These are phyloP conservation scores for Annulohypoxylon nitens DNA, from an alignment of 495 filamentous ascomycete genomes.

Conservation along the genomic window DNA sequence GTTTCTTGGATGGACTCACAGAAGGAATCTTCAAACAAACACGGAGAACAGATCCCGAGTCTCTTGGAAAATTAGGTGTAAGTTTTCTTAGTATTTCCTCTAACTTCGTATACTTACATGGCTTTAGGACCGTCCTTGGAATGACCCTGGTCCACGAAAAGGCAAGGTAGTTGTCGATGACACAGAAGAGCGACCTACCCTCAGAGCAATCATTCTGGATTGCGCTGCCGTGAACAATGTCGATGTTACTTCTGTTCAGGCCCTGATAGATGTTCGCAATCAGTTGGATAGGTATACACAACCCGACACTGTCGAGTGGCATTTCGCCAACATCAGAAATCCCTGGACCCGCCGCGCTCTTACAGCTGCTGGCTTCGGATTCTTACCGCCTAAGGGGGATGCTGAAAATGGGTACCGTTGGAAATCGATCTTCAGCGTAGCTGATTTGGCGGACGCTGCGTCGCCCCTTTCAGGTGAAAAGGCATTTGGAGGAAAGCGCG, in stretches of 20 bases:
- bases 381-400: slow-evolving; percentile 39
- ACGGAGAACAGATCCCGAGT: slow-evolving; percentile 54
- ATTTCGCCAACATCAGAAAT: slow-evolving; percentile 63
- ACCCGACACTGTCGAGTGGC: slow-evolving; percentile 64
- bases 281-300: slow-evolving; percentile 64
- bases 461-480: slow-evolving; percentile 37
- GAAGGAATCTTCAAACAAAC: slow-evolving; percentile 59
- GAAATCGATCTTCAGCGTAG: slow-evolving; percentile 48
- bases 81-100: slow-evolving; percentile 27
- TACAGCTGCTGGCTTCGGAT: slow-evolving; percentile 63
- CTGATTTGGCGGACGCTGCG: slow-evolving; percentile 41
- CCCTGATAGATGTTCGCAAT: slow-evolving; percentile 62
- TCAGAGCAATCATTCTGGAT: slow-evolving; percentile 65
- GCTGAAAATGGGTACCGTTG: slow-evolving; percentile 44
- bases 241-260: slow-evolving; percentile 64
- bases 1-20: slow-evolving; percentile 61
- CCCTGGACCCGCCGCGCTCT: slow-evolving; percentile 65
- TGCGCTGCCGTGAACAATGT: slow-evolving; percentile 63
- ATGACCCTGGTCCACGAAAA: slow-evolving; percentile 84
- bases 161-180: slow-evolving; percentile 58
- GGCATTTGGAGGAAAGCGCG: slow-evolving; percentile 11
- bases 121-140: slow-evolving; percentile 73
- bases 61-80: slow-evolving; percentile 57
- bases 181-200: slow-evolving; percentile 54
- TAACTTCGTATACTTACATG: slow-evolving; percentile 34